Evolutionary conservation across 2,329 filamentous ascomycete genomes (phyloP).

Genomic region (Aspergillus ochraceoroseus): DNA sequence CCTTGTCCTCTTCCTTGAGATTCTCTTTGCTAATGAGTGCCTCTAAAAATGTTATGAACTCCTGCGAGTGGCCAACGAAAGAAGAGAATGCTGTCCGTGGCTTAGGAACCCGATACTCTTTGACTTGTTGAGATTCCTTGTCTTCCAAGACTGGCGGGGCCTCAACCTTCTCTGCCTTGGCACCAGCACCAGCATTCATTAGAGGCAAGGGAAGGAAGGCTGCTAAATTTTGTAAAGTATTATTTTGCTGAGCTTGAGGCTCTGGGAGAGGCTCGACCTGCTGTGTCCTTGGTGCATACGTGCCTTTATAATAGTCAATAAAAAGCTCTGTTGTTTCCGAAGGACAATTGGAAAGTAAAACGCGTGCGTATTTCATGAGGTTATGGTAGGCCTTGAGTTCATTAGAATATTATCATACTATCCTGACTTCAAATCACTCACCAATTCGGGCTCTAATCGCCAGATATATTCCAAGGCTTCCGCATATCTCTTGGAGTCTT

Average conservation of each 20-base stretch:
- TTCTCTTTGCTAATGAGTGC: constrained; percentile 70
- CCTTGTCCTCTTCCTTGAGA: constrained; percentile 67
- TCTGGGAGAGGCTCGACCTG: constrained; percentile 54
- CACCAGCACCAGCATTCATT: constrained; percentile 60
- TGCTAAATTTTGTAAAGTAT: constrained; percentile 78
- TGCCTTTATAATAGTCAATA: constrained; percentile 88
- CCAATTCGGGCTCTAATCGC: constrained; percentile 71
- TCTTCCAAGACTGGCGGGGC: constrained; percentile 25
- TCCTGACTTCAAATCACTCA: constrained; percentile 43
- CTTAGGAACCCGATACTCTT: constrained; percentile 70
- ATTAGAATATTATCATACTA: constrained; percentile 30
- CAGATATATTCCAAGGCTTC: constrained; percentile 91
- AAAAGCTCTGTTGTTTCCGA: constrained; percentile 79
- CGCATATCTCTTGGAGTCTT: constrained; percentile 84
- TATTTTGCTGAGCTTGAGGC: constrained; percentile 53
- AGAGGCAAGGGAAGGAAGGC: constrained; percentile 80
- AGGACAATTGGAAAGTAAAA: constrained; percentile 81
- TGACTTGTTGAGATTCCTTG: constrained; percentile 36
- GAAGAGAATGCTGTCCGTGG: constrained; percentile 90
- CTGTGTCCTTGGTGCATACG: constrained; percentile 62
- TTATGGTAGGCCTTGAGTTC: constrained; percentile 67
- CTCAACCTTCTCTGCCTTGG: constrained; percentile 32
- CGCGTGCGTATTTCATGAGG: constrained; percentile 90
- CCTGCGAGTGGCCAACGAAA: constrained; percentile 87
- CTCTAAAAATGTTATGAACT: constrained; percentile 90